Percentiles rank a stretch among this genome's conserved stretches.
These are phyloP conservation scores for Cichorium intybus DNA, from an alignment of 140 eudicot genomes.

Conservation along the genomic window DNA sequence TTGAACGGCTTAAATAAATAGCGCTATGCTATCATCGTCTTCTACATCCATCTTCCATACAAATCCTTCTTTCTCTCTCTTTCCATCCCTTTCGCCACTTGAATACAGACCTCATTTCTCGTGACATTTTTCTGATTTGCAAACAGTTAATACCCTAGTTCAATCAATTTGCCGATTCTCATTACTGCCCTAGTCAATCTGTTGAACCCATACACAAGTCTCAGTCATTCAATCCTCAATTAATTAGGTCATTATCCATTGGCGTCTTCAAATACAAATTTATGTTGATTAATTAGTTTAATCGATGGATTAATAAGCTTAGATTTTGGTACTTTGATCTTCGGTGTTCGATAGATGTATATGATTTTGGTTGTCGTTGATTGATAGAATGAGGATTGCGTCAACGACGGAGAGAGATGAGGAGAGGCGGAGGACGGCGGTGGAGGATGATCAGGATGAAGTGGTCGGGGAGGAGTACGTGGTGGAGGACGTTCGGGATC, in stretches of 20 bases:
- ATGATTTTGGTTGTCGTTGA: background rate
- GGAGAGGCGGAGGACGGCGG: constrained; percentile 19
- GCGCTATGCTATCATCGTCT: constrained; percentile 11
- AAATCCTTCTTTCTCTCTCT: constrained; percentile 15
- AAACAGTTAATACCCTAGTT: background rate
- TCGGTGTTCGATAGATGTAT: background rate
- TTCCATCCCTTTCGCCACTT: constrained; percentile 32
- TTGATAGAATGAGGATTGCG: constrained; percentile 19
- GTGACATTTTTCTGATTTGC: constrained; percentile 20
- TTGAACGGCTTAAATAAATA: constrained; percentile 28
- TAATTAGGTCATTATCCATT: background rate
- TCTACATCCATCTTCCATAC: constrained; percentile 21
- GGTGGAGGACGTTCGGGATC: constrained; percentile 58
- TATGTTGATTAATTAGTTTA: background rate
- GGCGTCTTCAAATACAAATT: background rate
- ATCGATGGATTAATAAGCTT: constrained; percentile 7
- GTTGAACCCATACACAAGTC: background rate
- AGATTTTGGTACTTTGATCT: constrained; percentile 2
- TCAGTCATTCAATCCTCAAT: constrained; percentile 4
- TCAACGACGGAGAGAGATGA: background rate
- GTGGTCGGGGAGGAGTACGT: constrained; percentile 50
- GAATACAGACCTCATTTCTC: constrained; percentile 13
- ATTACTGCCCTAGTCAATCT: constrained; percentile 4
- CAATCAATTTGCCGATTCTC: constrained; percentile 6
- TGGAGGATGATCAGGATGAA: constrained; percentile 19